Percentiles rank a stretch among this genome's conserved stretches.
phyloP scores from a whole-genome alignment of 345 rosid species.

The Lepidium aucheri region DNA sequence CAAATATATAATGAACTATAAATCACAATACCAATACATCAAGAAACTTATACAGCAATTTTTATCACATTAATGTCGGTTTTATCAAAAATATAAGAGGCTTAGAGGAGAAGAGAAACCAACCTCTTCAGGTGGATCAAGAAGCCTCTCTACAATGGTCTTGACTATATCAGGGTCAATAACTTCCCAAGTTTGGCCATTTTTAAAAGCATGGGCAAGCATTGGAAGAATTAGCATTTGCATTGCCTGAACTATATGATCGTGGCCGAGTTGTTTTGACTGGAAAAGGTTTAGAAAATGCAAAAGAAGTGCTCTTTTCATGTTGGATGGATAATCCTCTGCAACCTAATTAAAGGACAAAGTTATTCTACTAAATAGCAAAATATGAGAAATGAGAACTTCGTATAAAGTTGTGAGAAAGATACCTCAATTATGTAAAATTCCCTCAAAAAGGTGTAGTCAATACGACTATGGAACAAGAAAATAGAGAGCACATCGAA shows the following conservation, averaged over 20 bases:
- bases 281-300: constrained; percentile 88
- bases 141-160: constrained; percentile 93
- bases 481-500: constrained; percentile 88
- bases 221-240: constrained; percentile 98
- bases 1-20: not conserved
- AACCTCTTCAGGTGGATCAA: constrained; percentile 99
- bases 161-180: constrained; percentile 75
- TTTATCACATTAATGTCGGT: not conserved
- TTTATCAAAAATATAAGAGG: not conserved
- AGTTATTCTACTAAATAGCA: constrained; percentile 10
- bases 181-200: constrained; percentile 88
- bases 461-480: constrained; percentile 83
- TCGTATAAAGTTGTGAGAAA: not conserved
- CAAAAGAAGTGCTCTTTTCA: constrained; percentile 69
- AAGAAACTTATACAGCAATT: constrained; percentile 2
- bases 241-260: constrained; percentile 86
- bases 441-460: constrained; percentile 88
- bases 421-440: constrained; percentile 90
- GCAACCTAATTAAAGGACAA: constrained; percentile 56
- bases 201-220: constrained; percentile 91
- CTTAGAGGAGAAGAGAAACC: constrained; percentile 7
- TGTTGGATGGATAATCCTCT: constrained; percentile 72
- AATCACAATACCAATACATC: not conserved
- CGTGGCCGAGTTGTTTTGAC: constrained; percentile 75
- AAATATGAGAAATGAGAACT: constrained; percentile 12